phyloP scores from a whole-genome alignment of 2,329 filamentous ascomycete genomes.

The Colletotrichum truncatum region DNA sequence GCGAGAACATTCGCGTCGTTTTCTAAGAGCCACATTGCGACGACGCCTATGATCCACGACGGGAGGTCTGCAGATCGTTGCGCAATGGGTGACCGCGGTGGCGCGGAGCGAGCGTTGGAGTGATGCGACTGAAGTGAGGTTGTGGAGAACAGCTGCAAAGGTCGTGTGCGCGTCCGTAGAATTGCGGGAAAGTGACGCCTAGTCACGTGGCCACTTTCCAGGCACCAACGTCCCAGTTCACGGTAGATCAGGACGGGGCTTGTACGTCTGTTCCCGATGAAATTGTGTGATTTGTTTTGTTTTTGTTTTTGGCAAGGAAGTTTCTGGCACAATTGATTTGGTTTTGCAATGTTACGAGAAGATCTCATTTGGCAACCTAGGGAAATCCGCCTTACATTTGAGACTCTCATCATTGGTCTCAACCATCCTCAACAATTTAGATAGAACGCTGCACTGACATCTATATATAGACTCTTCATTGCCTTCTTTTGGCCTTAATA shows the following conservation, averaged over 20 bases:
- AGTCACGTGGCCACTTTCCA: conserved; percentile 32
- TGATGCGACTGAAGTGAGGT: conserved; percentile 1
- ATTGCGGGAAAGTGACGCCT: conserved; percentile 32
- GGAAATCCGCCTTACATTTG: too few species aligned
- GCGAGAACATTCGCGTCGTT: conserved; percentile 63
- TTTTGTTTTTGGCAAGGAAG: too few species aligned
- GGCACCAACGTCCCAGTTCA: conserved; percentile 2
- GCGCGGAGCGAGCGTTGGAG: background rate
- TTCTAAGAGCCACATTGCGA: conserved; percentile 73
- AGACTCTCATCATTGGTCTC: too few species aligned
- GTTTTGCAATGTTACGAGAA: too few species aligned
- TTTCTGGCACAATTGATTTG: too few species aligned
- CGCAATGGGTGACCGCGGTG: background rate
- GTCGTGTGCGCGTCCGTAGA: background rate
- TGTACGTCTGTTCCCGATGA: too few species aligned
- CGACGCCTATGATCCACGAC: background rate
- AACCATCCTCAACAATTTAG: too few species aligned
- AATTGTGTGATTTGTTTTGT: too few species aligned
- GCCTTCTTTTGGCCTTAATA: background rate
- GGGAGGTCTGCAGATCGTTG: background rate
- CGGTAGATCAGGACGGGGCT: too few species aligned
- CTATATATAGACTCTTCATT: background rate
- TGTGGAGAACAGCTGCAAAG: conserved; percentile 21
- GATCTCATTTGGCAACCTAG: too few species aligned
- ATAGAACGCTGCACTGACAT: background rate